Evolutionary conservation across 768 basidiomycete genomes (phyloP), one percentile per base, ranked within the genome.

Genomic region (Boletus patriciae): DNA sequence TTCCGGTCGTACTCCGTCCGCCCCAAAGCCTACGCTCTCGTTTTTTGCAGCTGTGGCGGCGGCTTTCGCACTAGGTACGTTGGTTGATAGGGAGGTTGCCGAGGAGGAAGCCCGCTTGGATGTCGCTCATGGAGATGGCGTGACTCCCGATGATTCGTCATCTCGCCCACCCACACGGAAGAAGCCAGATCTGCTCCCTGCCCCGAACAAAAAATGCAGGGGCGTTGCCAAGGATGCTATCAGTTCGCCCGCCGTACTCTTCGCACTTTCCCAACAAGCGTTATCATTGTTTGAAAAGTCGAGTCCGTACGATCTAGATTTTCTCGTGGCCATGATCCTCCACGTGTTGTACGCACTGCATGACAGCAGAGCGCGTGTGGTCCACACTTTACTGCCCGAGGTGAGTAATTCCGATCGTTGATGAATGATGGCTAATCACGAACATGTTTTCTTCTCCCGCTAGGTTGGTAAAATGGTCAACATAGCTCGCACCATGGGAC

Each of bases 381-480:
- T 67, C 42, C 76, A 78, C 55, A 65, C 62, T 7, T 48, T 69
- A 4, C 49, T 69, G 16, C 67, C 69, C 50, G 66, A 66, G 63
- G 70, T 46, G 56, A 70, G 70, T 59, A 18, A 47, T 59, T 62
- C 44, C 61, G 69, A 68, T 71, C 63, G 57, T 57, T 64, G 50
- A 63, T 66, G 57, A 59, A 52, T 63, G 67, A 68, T 60, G 48
- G 49, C 41, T 42, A 51, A 62, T 66, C 59, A 57, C 51, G 25
- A 58, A 9, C 38, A 7, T 34, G 1, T 57, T 45, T 36, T 46
- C 25, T 10, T 47, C 25, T 54, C 57, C 31, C 36, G 50, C 3
- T 61, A 86, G 85, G 76, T 86, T 13, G 86, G 86, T 21, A 89
- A 88, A 73, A 79, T 88, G 74, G 80, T 90, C 50, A 86, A 82